These are phyloP conservation scores for Diacronema lutheri DNA, from an alignment of 78 protist species.

Conservation along the genomic window DNA sequence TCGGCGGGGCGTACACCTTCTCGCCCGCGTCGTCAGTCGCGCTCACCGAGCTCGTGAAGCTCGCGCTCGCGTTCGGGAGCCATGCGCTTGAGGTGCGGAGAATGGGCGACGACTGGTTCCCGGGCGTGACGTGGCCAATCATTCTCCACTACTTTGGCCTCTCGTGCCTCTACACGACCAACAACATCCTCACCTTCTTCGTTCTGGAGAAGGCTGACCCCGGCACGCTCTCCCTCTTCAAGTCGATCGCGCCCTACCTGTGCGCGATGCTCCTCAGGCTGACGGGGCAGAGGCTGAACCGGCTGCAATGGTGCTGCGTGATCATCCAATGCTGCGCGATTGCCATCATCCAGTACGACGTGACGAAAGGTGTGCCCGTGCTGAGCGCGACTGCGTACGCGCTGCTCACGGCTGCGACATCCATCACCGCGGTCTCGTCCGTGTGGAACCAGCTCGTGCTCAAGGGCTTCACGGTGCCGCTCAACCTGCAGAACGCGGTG, in stretches of 20 bases:
- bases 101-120: no score
- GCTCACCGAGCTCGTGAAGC: not conserved
- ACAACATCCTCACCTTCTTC: not conserved
- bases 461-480: not conserved
- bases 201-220: not conserved
- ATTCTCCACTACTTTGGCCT: slow-evolving; percentile 2
- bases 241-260: not conserved
- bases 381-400: not conserved
- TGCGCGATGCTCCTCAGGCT: not conserved
- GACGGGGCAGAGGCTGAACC: not conserved
- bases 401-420: not conserved
- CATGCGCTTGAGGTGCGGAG: no score
- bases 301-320: slow-evolving; percentile 8
- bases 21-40: not conserved
- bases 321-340: not conserved
- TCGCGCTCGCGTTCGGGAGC: not conserved
- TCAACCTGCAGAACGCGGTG: slow-evolving; percentile 6
- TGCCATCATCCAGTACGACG: slow-evolving; percentile 3
- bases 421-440: slow-evolving; percentile 2
- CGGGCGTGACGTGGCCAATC: not conserved
- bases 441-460: not conserved
- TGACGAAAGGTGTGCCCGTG: not conserved
- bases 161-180: not conserved
- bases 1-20: not conserved
- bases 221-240: not conserved